phyloP scores from a whole-genome alignment of 768 basidiomycete species.

The Tulasnella calospora region DNA sequence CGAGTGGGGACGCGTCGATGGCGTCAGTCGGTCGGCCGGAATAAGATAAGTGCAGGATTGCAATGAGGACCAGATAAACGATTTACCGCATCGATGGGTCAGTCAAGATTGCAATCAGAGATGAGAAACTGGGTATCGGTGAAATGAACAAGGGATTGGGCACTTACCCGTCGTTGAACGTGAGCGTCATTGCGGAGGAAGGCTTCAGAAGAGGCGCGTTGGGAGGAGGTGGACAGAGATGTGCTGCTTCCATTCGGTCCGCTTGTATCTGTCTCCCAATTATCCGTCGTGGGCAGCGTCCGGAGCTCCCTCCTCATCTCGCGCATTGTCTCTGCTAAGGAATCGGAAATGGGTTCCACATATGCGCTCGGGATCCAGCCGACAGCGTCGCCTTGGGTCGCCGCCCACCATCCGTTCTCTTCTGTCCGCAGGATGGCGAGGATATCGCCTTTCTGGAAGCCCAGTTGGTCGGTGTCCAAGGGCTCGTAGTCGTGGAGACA shows the following conservation, averaged over 20 bases:
- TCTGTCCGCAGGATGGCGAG: constrained; percentile 21
- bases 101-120: constrained; percentile 18
- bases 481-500: constrained; percentile 24
- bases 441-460: constrained; percentile 22
- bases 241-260: neutral
- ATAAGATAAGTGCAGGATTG: neutral
- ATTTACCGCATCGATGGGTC: constrained; percentile 6
- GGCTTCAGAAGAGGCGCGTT: neutral
- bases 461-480: constrained; percentile 9
- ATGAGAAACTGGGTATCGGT: neutral
- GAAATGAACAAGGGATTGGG: neutral
- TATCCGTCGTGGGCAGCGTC: neutral
- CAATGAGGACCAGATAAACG: neutral
- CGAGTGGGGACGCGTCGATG: too few relatives aligned
- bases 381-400: neutral
- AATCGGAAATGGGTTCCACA: constrained; percentile 23
- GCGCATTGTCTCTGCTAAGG: constrained; percentile 13
- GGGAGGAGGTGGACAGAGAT: neutral
- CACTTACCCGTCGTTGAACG: constrained; percentile 6
- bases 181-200: neutral
- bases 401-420: constrained; percentile 25
- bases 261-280: constrained; percentile 12
- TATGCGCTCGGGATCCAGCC: constrained; percentile 22
- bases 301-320: constrained; percentile 12
- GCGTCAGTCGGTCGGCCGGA: neutral